Conservation (phyloP, 768 basidiomycete species). For the Mycena vulgaris region DNA sequence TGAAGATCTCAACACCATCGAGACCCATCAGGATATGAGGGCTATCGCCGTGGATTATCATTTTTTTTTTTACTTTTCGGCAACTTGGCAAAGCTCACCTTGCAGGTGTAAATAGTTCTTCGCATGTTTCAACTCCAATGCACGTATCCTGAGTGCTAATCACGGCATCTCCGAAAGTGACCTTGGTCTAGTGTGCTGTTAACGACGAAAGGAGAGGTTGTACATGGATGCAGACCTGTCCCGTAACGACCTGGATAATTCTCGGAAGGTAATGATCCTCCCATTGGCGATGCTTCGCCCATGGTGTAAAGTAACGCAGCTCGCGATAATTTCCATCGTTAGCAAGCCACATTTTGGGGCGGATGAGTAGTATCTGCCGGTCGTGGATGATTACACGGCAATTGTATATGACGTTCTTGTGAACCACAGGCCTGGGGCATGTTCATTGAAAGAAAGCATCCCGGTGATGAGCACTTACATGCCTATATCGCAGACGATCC, state of each 20-base stretch:
- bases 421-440: constrained; percentile 86
- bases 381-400: constrained; percentile 93
- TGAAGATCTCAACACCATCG: constrained; percentile 99
- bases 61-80: background rate
- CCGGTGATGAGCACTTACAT: constrained; percentile 71
- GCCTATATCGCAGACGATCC: constrained; percentile 96
- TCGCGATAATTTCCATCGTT: constrained; percentile 98
- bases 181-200: constrained; percentile 71
- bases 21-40: constrained; percentile 98
- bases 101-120: constrained; percentile 96
- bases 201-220: constrained; percentile 1
- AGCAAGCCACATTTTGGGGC: constrained; percentile 99
- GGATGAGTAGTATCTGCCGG: constrained; percentile 90
- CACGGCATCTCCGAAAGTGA: constrained; percentile 96
- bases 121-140: constrained; percentile 96
- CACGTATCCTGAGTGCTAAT: constrained; percentile 95
- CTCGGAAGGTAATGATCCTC: constrained; percentile 95
- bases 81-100: constrained; percentile 73
- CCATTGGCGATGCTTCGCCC: constrained; percentile 89
- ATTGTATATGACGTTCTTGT: constrained; percentile 99
- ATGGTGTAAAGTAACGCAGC: constrained; percentile 93
- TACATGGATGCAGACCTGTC: constrained; percentile 71
- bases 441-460: background rate
- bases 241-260: constrained; percentile 90
- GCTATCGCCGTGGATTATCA: constrained; percentile 59